phyloP scores from a whole-genome alignment of 1,139 yeast genomes.

The Pichia sp. region DNA sequence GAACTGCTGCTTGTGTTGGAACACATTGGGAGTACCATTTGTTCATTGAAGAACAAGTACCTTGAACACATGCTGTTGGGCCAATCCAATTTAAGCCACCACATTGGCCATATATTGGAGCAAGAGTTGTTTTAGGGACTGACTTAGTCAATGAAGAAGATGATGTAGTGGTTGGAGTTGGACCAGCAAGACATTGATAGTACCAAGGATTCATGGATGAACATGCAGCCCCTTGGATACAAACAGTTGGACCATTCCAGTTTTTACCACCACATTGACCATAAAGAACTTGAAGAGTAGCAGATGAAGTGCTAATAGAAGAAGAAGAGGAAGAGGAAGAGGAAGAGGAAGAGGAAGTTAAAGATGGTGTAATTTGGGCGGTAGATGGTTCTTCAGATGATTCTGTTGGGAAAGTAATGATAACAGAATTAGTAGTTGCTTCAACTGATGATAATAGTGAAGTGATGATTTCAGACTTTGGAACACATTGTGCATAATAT shows the following conservation, averaged over 20 bases:
- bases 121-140: background rate
- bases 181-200: constrained; percentile 14
- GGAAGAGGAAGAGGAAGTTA: background rate
- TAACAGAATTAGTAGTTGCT: background rate
- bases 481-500: constrained; percentile 13
- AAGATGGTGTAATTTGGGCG: background rate
- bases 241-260: constrained; percentile 14
- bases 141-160: background rate
- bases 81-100: constrained; percentile 18
- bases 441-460: background rate
- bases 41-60: constrained; percentile 13
- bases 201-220: constrained; percentile 13
- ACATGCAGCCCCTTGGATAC: constrained; percentile 12
- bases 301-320: background rate
- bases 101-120: constrained; percentile 14
- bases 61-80: constrained; percentile 12
- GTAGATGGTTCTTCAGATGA: background rate
- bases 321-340: background rate
- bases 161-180: constrained; percentile 5
- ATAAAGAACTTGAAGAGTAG: constrained; percentile 1
- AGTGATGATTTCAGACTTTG: background rate
- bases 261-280: constrained; percentile 19
- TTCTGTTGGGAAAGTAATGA: background rate
- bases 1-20: constrained; percentile 5
- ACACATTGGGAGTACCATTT: constrained; percentile 17